phyloP scores from a whole-genome alignment of 345 rosid genomes.

The Rhodamnia argentea region DNA sequence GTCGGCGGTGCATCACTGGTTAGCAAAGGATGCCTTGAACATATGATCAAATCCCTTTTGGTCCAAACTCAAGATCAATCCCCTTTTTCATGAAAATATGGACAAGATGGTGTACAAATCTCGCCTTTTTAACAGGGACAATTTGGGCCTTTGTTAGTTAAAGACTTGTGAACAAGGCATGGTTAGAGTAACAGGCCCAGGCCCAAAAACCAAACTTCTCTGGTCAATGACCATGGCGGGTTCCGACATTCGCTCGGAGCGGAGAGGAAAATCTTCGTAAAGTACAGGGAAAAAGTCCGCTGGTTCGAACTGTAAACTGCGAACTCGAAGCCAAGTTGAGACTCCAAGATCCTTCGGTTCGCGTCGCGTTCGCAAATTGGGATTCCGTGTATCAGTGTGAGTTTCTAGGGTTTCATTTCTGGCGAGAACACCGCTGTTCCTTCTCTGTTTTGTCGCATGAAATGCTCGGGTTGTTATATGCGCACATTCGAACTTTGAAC shows the following conservation, averaged over 20 bases:
- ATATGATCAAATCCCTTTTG: no score
- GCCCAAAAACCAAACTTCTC: not conserved
- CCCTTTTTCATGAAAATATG: not conserved
- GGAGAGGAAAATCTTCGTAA: not conserved
- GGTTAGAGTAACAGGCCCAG: not conserved
- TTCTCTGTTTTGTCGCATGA: not conserved
- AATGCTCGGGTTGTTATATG: not conserved
- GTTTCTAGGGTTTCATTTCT: not conserved
- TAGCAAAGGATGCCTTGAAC: not conserved
- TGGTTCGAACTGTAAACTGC: not conserved
- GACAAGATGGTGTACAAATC: not conserved
- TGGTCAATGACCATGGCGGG: not conserved
- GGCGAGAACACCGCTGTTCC: not conserved
- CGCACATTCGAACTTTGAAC: not conserved
- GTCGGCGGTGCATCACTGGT: not conserved
- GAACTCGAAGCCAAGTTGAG: not conserved
- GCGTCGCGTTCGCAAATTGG: not conserved
- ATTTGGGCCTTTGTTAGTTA: not conserved
- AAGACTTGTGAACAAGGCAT: accelerated
- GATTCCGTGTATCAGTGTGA: not conserved
- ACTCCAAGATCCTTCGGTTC: not conserved
- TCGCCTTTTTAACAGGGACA: not conserved
- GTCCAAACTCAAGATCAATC: not conserved
- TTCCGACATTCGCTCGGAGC: not conserved
- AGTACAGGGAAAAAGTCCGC: not conserved